Percentiles rank a stretch among this genome's conserved stretches.
Evolutionary conservation across 2,329 filamentous ascomycete genomes (phyloP).

Genomic region (Hymenoscyphus occultus): DNA sequence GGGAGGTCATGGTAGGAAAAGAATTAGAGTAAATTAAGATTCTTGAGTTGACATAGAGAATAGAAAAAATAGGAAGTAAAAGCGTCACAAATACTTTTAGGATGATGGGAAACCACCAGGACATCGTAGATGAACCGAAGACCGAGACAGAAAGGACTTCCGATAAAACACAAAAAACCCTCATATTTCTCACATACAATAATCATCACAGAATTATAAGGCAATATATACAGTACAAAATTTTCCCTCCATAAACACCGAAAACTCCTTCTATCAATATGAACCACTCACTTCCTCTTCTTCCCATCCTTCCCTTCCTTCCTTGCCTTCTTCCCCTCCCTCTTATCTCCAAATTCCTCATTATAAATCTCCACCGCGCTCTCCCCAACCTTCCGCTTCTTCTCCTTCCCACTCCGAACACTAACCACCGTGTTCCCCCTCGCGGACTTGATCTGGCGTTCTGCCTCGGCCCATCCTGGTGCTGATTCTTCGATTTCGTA

Average conservation of each 20-base stretch:
- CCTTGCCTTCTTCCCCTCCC: constrained; percentile 52
- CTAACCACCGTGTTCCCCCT: constrained; percentile 66
- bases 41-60: no score
- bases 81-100: no score
- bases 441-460: constrained; percentile 69
- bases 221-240: not conserved
- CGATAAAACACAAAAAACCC: no score
- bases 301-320: constrained; percentile 39
- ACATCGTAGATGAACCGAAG: no score
- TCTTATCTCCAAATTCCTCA: constrained; percentile 51
- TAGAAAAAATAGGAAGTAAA: no score
- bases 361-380: constrained; percentile 63
- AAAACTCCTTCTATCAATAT: not conserved
- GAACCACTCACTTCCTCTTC: not conserved
- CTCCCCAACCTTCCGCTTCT: constrained; percentile 67
- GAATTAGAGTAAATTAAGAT: no score
- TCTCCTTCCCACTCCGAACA: constrained; percentile 69
- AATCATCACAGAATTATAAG: no score
- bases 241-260: not conserved
- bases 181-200: no score
- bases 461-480: constrained; percentile 64
- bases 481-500: constrained; percentile 64
- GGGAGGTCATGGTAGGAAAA: no score
- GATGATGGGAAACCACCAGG: no score
- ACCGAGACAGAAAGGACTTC: no score